Percentiles rank a stretch among this genome's conserved stretches.
Evolutionary conservation across 139 green algal genomes (phyloP).

Genomic region (Micractinium conductrix): DNA sequence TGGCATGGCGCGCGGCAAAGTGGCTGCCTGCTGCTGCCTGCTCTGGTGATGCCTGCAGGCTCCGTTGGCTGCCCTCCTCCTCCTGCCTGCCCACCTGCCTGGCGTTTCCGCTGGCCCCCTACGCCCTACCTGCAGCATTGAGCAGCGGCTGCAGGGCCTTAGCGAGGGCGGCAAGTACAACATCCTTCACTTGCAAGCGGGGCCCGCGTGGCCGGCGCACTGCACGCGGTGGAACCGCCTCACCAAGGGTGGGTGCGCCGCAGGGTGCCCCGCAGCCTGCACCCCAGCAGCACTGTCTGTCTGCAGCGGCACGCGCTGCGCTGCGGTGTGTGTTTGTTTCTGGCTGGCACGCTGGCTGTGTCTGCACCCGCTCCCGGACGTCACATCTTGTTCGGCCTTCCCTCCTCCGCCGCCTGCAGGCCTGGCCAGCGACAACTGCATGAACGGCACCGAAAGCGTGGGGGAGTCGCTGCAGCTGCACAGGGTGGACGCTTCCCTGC

Average conservation of each 20-base stretch:
- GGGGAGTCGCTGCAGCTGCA: constrained; percentile 9
- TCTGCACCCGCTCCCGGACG: not conserved
- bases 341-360: not conserved
- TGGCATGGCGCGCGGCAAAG: not conserved
- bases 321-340: too few species aligned
- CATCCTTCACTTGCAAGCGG: constrained; percentile 53
- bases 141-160: not conserved
- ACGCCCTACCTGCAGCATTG: not conserved
- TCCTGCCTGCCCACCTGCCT: not conserved
- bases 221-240: constrained; percentile 32
- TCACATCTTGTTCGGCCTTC: not conserved
- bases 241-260: not conserved
- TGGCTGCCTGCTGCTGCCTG: not conserved
- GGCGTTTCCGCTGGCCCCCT: too few species aligned
- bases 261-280: not conserved
- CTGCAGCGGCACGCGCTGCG: not conserved
- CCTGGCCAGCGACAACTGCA: constrained; percentile 55
- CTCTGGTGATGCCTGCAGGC: not conserved
- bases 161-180: constrained; percentile 16
- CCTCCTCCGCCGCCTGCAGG: constrained; percentile 23
- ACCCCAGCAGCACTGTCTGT: too few species aligned
- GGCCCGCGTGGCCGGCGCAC: constrained; percentile 55
- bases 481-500: not conserved
- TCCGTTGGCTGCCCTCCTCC: not conserved
- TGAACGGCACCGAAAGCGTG: constrained; percentile 45